Conservation (phyloP, 2,329 filamentous ascomycete species). For the Fusarium nisikadoi region DNA sequence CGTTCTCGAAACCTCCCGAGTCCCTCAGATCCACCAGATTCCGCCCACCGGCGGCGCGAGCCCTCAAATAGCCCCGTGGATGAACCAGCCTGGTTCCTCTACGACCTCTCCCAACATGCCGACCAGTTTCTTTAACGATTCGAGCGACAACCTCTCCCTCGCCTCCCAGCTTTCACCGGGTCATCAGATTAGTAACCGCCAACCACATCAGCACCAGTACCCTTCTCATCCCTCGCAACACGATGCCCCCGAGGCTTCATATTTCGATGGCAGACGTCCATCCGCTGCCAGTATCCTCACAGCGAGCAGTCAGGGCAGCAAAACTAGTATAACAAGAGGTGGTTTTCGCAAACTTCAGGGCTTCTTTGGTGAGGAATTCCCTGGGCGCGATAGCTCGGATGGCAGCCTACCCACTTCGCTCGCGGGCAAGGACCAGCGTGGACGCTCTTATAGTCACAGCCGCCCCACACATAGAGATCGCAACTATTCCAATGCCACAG, state of each 20-base stretch:
- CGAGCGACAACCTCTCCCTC: conserved; percentile 73
- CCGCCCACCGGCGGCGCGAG: conserved; percentile 63
- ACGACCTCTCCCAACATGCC: conserved; percentile 53
- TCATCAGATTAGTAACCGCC: conserved; percentile 59
- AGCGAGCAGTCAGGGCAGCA: conserved; percentile 86
- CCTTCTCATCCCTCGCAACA: conserved; percentile 47
- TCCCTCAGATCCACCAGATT: conserved; percentile 66
- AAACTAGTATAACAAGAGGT: conserved; percentile 74
- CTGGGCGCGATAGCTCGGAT: conserved; percentile 78
- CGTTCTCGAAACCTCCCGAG: conserved; percentile 71
- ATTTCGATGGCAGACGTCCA: conserved; percentile 81
- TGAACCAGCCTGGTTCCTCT: conserved; percentile 56
- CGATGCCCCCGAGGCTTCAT: conserved; percentile 70
- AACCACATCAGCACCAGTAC: conserved; percentile 51
- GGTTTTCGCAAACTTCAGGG: conserved; percentile 86
- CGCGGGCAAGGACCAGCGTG: conserved; percentile 67
- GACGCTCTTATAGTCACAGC: conserved; percentile 70
- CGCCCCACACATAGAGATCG: conserved; percentile 73
- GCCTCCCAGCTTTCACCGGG: conserved; percentile 76
- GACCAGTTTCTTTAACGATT: conserved; percentile 79
- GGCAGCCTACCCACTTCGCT: conserved; percentile 66
- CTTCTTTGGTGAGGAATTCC: conserved; percentile 92
- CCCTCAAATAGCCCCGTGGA: conserved; percentile 69
- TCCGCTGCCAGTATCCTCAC: conserved; percentile 85
- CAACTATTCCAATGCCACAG: conserved; percentile 81